Evolutionary conservation across 2,329 filamentous ascomycete species (phyloP).

Genomic region (Rachicladosporium sp.): DNA sequence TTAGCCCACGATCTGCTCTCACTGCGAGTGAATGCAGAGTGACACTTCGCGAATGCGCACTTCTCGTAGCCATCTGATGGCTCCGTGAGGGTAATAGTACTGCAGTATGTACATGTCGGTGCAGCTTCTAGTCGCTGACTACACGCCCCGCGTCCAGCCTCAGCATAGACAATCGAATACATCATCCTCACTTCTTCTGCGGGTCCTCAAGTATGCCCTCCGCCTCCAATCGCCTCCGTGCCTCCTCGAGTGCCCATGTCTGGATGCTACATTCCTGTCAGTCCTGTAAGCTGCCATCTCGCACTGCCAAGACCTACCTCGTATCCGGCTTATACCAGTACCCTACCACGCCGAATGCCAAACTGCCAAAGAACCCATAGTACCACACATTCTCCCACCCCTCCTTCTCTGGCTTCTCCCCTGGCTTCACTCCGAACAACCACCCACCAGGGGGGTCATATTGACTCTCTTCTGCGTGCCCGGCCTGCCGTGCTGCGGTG

Average conservation of each 20-base stretch:
- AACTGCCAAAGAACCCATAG: constrained; percentile 70
- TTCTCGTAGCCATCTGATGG: too few species aligned
- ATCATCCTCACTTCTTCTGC: constrained; percentile 20
- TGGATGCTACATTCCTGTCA: constrained; percentile 61
- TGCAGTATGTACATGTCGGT: too few species aligned
- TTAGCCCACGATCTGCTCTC: too few species aligned
- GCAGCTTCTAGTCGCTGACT: too few species aligned
- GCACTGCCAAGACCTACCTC: constrained; percentile 55
- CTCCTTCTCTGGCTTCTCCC: constrained; percentile 90
- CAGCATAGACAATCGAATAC: too few species aligned
- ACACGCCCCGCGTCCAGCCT: too few species aligned
- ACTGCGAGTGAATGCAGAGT: too few species aligned
- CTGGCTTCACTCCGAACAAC: constrained; percentile 88
- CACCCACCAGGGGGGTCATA: constrained; percentile 86
- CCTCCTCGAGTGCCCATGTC: constrained; percentile 97
- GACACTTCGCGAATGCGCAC: too few species aligned
- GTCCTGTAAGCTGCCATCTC: background rate
- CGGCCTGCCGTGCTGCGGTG: constrained; percentile 22
- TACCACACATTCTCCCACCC: constrained; percentile 87
- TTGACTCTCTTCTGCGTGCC: constrained; percentile 60
- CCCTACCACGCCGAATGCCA: constrained; percentile 61
- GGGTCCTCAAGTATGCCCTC: constrained; percentile 88
- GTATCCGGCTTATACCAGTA: constrained; percentile 98
- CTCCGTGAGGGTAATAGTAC: too few species aligned
- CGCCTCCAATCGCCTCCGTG: constrained; percentile 82